Base-by-base conservation (phyloP, 2,329 filamentous ascomycete genomes). In the Colletotrichum echinochloae region DNA sequence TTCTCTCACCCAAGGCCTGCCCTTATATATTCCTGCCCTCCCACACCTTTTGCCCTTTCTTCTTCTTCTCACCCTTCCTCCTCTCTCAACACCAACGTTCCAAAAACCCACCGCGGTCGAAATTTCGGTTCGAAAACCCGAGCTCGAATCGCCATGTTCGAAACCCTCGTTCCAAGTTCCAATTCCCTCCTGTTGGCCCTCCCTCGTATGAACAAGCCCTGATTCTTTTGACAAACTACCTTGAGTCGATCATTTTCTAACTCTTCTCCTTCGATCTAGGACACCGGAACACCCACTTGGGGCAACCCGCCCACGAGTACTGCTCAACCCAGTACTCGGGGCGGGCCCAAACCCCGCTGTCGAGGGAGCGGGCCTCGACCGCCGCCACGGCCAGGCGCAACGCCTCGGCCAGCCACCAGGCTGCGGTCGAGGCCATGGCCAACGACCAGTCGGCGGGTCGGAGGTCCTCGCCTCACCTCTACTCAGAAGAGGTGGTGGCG, bases 391-490 rank as follows among this genome's bases (percentile, higher is more conserved):
- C n/a, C 23, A 30, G 62, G 37, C 59, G 60, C 14, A 37, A 41
- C 37, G 44, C 37, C 30, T 8, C 12, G 26, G 49, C 41, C 41
- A 64, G 49, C 51, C 60, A 54, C 2, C 60, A 44, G 26, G 65
- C 60, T n/a, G 60, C 60, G 39, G 49, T 44, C 39, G 39, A 41
- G 37, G 62, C 63, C 35, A 33, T 66, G 20, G 67, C 67, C 67
- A 60, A 51, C 26, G 41, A 44, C 56, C 67, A 59, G 64, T 46
- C 33, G 44, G 37, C 30, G 60, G 28, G 61, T 23, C 61, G 66
- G 28, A 49, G 60, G 41, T 9, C 30, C 26, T 69, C 66, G 26
- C 66, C 61, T 48, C 66, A 65, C 54, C 60, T 69, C 54, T 59
- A 60, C 46, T 37, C 44, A 1, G 18, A 35, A 23, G 61, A 54